These are phyloP conservation scores for Elaeis oleifera DNA, from an alignment of 202 grass and related monocot genomes.

Conservation along the genomic window DNA sequence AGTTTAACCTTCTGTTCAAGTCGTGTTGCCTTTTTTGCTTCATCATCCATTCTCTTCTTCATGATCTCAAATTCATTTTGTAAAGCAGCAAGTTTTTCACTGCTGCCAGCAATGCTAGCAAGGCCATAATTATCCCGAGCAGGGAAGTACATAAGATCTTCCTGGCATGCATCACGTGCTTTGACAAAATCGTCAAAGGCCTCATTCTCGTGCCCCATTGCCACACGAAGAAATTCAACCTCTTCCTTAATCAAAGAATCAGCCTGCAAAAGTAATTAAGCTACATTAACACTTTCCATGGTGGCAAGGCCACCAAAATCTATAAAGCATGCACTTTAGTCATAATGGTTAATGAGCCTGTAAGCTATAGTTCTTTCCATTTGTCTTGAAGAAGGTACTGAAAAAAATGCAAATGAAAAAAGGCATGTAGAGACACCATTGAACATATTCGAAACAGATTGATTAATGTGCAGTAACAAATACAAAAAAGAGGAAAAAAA, in stretches of 20 bases:
- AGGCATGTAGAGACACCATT: background rate
- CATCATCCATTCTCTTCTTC: slow-evolving; percentile 82
- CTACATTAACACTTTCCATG: slow-evolving; percentile 8
- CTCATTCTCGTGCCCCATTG: slow-evolving; percentile 84
- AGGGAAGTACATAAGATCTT: slow-evolving; percentile 93
- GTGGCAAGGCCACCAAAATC: background rate
- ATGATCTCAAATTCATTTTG: slow-evolving; percentile 93
- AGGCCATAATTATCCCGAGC: slow-evolving; percentile 63
- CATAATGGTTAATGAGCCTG: no score
- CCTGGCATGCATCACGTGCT: slow-evolving; percentile 84
- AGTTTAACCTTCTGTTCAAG: slow-evolving; percentile 95
- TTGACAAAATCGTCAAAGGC: slow-evolving; percentile 80
- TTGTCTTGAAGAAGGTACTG: no score
- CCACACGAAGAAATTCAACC: slow-evolving; percentile 49
- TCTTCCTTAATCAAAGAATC: slow-evolving; percentile 76
- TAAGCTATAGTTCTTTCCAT: no score
- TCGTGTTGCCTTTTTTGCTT: slow-evolving; percentile 75
- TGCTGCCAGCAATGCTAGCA: slow-evolving; percentile 67
- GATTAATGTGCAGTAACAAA: background rate
- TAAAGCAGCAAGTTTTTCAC: slow-evolving; percentile 67
- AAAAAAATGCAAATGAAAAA: background rate
- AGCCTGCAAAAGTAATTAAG: slow-evolving; percentile 37
- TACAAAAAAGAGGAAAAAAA: background rate
- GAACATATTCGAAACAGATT: background rate
- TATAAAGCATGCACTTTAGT: background rate